These are phyloP conservation scores for Hygrophoropsis aurantiaca DNA, from an alignment of 768 basidiomycete species.

Conservation along the genomic window DNA sequence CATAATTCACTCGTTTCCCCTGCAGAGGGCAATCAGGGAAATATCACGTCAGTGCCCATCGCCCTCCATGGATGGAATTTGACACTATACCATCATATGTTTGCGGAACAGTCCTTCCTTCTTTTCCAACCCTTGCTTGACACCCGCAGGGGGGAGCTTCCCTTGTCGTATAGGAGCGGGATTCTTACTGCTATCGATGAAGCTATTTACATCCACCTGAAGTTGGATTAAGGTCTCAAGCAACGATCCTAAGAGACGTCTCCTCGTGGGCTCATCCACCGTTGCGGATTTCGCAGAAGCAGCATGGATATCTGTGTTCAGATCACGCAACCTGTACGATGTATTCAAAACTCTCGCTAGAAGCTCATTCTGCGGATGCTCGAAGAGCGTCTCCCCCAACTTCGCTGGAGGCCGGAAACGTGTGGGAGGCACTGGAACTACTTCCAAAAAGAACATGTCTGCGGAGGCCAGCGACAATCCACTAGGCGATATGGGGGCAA, in stretches of 20 bases:
- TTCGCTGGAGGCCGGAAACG: constrained; percentile 93
- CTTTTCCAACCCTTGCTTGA: constrained; percentile 97
- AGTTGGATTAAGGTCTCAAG: constrained; percentile 85
- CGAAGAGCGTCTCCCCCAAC: constrained; percentile 90
- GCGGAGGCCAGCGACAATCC: constrained; percentile 72
- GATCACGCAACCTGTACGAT: constrained; percentile 75
- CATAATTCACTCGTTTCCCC: constrained; percentile 99
- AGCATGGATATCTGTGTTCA: constrained; percentile 63
- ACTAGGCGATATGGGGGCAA: constrained; percentile 58
- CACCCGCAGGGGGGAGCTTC: constrained; percentile 86
- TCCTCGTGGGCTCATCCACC: constrained; percentile 50
- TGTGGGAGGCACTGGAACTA: constrained; percentile 87
- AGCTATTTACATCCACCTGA: constrained; percentile 93
- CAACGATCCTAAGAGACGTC: constrained; percentile 62
- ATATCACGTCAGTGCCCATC: neutral
- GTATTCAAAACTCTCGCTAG: constrained; percentile 79
- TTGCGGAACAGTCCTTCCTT: constrained; percentile 98
- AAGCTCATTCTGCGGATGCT: constrained; percentile 94
- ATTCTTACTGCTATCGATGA: constrained; percentile 96
- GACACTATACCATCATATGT: constrained; percentile 89
- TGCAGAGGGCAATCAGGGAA: constrained; percentile 28
- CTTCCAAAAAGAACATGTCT: constrained; percentile 98
- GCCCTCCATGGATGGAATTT: neutral
- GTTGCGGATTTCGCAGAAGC: constrained; percentile 59
- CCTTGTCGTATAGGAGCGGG: constrained; percentile 83